These are phyloP conservation scores for Rosa hybrid DNA, from an alignment of 331 rosid species.

Conservation along the genomic window DNA sequence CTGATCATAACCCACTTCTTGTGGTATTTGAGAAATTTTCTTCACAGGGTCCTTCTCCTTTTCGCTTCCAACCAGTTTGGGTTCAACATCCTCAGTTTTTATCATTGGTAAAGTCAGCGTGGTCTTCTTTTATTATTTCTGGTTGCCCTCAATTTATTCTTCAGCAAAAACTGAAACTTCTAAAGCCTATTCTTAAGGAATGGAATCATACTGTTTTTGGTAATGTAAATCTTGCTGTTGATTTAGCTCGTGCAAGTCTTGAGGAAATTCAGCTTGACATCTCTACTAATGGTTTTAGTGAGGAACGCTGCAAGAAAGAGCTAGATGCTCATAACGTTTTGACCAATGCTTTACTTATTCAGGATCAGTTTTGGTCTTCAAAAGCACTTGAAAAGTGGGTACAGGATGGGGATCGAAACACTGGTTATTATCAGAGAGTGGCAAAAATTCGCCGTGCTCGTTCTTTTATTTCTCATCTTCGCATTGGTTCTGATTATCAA, in stretches of 20 bases:
- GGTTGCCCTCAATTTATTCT: background rate
- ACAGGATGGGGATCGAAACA: background rate
- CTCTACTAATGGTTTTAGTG: background rate
- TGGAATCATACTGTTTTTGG: background rate
- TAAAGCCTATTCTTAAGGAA: background rate
- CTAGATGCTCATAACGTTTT: background rate
- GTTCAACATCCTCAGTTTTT: background rate
- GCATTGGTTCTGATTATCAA: background rate
- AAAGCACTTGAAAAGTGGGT: background rate
- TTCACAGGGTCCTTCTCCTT: background rate
- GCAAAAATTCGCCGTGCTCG: background rate
- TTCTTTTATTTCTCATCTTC: background rate
- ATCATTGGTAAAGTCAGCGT: background rate
- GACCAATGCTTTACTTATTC: background rate
- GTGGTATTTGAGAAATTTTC: background rate
- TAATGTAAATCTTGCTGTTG: background rate
- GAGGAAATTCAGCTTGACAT: background rate
- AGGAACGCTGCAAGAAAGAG: background rate
- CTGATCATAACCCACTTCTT: background rate
- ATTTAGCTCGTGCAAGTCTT: background rate
- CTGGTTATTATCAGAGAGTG: background rate
- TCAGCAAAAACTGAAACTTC: background rate
- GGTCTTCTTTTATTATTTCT: background rate
- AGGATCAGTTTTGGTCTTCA: background rate
- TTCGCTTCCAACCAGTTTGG: background rate